Evolutionary conservation across 139 green algal species (phyloP), one percentile per base, ranked within the genome.

Genomic region (Chlorella sp.): DNA sequence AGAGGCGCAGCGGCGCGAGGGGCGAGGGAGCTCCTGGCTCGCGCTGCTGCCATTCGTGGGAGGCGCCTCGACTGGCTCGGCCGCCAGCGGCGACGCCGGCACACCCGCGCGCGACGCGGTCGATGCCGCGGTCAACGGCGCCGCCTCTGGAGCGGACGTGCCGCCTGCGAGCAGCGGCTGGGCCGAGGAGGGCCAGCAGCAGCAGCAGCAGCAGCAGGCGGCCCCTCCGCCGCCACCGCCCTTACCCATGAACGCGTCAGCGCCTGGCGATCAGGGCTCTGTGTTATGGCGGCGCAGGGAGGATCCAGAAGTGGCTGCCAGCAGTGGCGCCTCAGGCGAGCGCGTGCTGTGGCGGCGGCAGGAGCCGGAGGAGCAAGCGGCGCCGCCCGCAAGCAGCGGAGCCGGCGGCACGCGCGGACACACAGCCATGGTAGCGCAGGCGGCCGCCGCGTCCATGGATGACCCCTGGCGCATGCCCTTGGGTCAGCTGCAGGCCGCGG

Each of bases 391-490:
- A 9, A 27, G 5, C 14, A 55, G 53, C 53, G 29, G n/a, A 21
- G 8, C 58, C 7, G 40, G 33, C 65, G 12, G 46, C 29, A 59
- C 9, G 19, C 25, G 19, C 12, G 36, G n/a, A n/a, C n/a, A n/a
- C n/a, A n/a, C n/a, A n/a, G n/a, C n/a, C n/a, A n/a, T 51, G 27
- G 50, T 51, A 53, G 35, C 67, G 50, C 27, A 36, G 48, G 25
- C 38, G 36, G 67, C 67, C 31, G 36, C 50, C 4, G 29, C 12
- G 53, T 65, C 7, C n/a, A n/a, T n/a, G n/a, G n/a, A n/a, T n/a
- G 69, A 75, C 29, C 9, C 66, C 27, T 75, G 69, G 69, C 69
- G 69, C 1, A 15, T 75, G 38, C 69, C 69, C 5, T 53, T 75
- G 2, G 69, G 66, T 0, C 38, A 75, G 51, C 40, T 75, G 40